A percentile compares a stretch with the other conserved stretches of the same genome.
These are phyloP conservation scores for Xylariaceae sp. DNA, from an alignment of 2,329 filamentous ascomycete species.

Conservation along the genomic window DNA sequence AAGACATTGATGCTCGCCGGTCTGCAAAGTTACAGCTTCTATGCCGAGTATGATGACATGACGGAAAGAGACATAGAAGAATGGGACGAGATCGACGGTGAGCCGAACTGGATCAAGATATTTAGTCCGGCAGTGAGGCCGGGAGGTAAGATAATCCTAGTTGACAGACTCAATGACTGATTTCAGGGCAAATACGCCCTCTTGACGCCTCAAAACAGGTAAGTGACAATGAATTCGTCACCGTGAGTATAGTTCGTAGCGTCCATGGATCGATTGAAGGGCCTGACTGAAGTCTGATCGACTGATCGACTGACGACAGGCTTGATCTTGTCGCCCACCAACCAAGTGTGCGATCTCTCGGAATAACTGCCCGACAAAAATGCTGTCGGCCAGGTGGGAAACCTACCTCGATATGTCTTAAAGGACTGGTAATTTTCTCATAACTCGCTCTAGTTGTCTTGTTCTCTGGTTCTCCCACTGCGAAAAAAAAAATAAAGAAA, in stretches of 20 bases:
- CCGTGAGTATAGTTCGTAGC: too few species aligned
- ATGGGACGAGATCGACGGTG: slow-evolving; percentile 17
- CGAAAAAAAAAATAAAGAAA: not conserved
- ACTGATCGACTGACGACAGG: too few species aligned
- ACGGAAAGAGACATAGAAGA: slow-evolving; percentile 17
- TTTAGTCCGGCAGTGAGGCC: slow-evolving; percentile 22
- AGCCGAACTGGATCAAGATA: slow-evolving; percentile 28
- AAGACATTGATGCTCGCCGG: slow-evolving; percentile 26
- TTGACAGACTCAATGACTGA: slow-evolving; percentile 20
- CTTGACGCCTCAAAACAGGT: not conserved
- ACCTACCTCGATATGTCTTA: too few species aligned
- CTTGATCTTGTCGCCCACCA: too few species aligned
- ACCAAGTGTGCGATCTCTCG: too few species aligned
- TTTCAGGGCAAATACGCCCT: not conserved
- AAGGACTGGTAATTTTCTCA: too few species aligned
- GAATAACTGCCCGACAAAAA: too few species aligned
- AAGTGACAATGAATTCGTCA: not conserved
- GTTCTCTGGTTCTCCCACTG: not conserved
- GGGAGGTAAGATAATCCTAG: slow-evolving; percentile 25
- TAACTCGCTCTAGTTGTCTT: too few species aligned
- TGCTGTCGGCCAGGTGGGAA: too few species aligned
- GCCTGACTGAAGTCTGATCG: too few species aligned
- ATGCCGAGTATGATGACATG: slow-evolving; percentile 13
- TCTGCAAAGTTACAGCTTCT: slow-evolving; percentile 25
- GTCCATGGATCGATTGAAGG: too few species aligned